Evolutionary conservation across 2,329 filamentous ascomycete genomes (phyloP), one percentile per base, ranked within the genome.

Genomic region (Coniochaeta sp.): DNA sequence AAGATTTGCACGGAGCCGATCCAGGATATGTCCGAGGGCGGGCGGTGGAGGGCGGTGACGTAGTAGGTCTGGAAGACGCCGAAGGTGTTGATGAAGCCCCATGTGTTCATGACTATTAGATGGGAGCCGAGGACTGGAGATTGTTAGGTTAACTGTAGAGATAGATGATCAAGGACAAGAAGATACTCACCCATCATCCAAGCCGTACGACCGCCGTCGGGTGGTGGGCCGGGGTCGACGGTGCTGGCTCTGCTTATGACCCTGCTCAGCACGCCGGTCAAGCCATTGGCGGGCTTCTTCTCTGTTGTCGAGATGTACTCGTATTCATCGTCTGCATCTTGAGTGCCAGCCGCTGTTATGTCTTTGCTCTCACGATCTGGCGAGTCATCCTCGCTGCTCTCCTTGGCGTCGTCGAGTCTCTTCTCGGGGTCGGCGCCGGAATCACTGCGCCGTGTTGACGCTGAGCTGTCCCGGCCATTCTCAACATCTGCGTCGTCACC

Each of bases 221-320:
- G 47, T 9, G 47, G 47, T 26, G 47, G 45, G 27, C 26, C 45
- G 18, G 30, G 6, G 14, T 48, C 45, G 45, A 48, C 68, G 1
- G 71, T 69, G 16, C 68, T 71, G 3, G 70, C 66, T 14, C 66
- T 63, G 54, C 71, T 76, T 10, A 75, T 53, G 4, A 72, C 68
- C 1, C 71, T 67, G 49, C 58, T 63, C 1, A 74, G 42, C 0
- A 66, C 56, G 14, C 64, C 61, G 1, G 62, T 53, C 18, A 64
- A 46, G 3, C 62, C 60, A 42, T 14, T 14, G 5, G 6, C 20
- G 18, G 38, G 38, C 38, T 26, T 42, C 10, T 42, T 22, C 14
- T 30, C 6, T 30, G 27, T 30, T 30, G 20, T 13, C 38, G 12
- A 18, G 8, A 4, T 26, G n/a, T 14, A 5, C 20, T 24, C 38